Conservation (phyloP, 345 rosid species). For the Raphanus sativus region DNA sequence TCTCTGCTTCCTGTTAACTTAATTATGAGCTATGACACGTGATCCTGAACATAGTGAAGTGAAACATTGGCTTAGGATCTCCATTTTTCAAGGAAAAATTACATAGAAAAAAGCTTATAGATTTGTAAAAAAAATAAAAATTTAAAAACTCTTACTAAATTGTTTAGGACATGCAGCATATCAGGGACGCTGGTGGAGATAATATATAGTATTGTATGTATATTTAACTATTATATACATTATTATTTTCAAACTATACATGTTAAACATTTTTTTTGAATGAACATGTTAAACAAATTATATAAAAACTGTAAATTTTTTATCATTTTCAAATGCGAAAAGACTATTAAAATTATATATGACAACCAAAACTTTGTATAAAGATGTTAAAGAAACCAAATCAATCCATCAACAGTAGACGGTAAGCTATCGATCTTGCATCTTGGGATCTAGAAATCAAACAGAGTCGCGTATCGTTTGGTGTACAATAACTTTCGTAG, state of each 20-base stretch:
- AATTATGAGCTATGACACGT: no score
- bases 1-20: neutral
- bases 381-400: neutral
- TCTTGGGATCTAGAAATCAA: neutral
- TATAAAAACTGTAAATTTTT: neutral
- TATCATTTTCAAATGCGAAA: neutral
- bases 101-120: no score
- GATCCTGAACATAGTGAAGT: no score
- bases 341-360: neutral
- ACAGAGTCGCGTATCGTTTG: neutral
- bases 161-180: no score
- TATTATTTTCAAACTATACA: neutral
- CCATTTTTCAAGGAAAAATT: no score
- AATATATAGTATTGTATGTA: no score
- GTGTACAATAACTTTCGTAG: neutral
- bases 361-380: neutral
- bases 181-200: no score
- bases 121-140: no score
- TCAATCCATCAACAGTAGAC: neutral
- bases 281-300: neutral
- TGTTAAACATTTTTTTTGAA: neutral
- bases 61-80: no score
- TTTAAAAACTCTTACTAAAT: no score
- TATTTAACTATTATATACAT: neutral
- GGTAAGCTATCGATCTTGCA: neutral